Conservation (phyloP, 352 stramenopile genomes). For the Phytophthora crassamura region DNA sequence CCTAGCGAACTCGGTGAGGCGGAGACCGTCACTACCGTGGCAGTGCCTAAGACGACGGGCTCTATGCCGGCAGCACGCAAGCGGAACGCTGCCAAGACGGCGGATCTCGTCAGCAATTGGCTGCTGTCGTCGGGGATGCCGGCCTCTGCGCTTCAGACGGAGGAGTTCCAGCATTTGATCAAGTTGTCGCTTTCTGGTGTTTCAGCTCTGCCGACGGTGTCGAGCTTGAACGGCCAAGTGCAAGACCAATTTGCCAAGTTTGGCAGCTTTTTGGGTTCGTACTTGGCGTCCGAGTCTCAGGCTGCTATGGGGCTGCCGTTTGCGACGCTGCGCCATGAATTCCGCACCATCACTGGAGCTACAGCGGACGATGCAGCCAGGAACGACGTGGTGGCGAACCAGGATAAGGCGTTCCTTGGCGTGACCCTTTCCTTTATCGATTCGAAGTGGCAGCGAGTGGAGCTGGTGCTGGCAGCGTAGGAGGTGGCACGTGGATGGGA, state of each 20-base stretch:
- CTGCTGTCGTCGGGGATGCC: slow-evolving; percentile 37
- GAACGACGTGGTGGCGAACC: slow-evolving; percentile 1
- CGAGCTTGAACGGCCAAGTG: slow-evolving; percentile 21
- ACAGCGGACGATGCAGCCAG: slow-evolving; percentile 10
- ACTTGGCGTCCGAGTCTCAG: slow-evolving; percentile 27
- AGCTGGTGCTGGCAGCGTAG: slow-evolving; percentile 33
- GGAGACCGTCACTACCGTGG: neutral
- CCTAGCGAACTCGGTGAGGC: neutral
- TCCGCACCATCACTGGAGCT: slow-evolving; percentile 10
- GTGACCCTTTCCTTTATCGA: slow-evolving; percentile 36
- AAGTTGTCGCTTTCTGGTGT: slow-evolving; percentile 6
- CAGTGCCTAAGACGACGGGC: neutral
- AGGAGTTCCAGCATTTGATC: slow-evolving; percentile 29
- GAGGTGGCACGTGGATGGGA: slow-evolving; percentile 21
- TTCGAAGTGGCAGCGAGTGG: slow-evolving; percentile 39
- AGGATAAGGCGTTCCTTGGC: slow-evolving; percentile 30
- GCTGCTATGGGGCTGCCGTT: slow-evolving; percentile 34
- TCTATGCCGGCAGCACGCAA: slow-evolving; percentile 2
- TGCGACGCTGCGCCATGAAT: slow-evolving; percentile 28
- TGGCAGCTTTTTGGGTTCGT: slow-evolving; percentile 18
- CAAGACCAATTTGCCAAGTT: slow-evolving; percentile 40
- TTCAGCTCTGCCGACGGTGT: slow-evolving; percentile 8
- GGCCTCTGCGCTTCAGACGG: slow-evolving; percentile 23
- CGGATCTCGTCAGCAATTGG: slow-evolving; percentile 35
- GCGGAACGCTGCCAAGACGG: slow-evolving; percentile 10